phyloP scores from a whole-genome alignment of 139 green algal genomes.

The Eudorina sp. region DNA sequence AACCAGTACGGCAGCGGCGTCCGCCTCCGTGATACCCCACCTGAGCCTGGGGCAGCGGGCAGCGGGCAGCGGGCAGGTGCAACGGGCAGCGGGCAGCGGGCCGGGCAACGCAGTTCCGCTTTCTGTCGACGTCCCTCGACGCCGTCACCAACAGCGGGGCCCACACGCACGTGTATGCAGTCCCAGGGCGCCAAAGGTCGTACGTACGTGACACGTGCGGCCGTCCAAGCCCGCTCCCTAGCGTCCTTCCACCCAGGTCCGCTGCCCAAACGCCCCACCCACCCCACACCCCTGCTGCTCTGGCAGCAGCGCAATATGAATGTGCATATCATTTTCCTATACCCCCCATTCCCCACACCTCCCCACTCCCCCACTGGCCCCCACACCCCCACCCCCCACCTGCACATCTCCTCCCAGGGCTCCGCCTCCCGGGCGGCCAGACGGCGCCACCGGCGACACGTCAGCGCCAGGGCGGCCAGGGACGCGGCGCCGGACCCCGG shows the following conservation, averaged over 20 bases:
- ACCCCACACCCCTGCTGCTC: background rate
- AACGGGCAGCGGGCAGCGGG: background rate
- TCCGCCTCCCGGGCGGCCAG: background rate
- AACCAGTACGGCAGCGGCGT: background rate
- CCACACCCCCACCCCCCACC: too few species aligned
- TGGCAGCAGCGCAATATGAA: too few species aligned
- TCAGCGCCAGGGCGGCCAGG: background rate
- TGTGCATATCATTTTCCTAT: too few species aligned
- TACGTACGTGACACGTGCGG: background rate
- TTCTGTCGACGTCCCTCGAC: background rate
- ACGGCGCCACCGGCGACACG: constrained; percentile 20
- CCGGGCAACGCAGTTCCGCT: background rate
- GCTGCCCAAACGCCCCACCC: background rate
- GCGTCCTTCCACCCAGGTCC: background rate
- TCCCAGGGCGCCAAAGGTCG: too few species aligned
- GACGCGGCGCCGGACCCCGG: background rate
- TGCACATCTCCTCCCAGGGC: constrained; percentile 31
- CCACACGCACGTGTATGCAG: too few species aligned
- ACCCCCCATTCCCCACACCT: too few species aligned
- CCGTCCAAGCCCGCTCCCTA: background rate
- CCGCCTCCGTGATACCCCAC: background rate
- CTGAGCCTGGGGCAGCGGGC: background rate
- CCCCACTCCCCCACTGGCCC: background rate
- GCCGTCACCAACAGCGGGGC: background rate
- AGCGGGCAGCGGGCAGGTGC: background rate